Conservation (phyloP, 2,329 filamentous ascomycete species). For the Didymosphaeria variabile region DNA sequence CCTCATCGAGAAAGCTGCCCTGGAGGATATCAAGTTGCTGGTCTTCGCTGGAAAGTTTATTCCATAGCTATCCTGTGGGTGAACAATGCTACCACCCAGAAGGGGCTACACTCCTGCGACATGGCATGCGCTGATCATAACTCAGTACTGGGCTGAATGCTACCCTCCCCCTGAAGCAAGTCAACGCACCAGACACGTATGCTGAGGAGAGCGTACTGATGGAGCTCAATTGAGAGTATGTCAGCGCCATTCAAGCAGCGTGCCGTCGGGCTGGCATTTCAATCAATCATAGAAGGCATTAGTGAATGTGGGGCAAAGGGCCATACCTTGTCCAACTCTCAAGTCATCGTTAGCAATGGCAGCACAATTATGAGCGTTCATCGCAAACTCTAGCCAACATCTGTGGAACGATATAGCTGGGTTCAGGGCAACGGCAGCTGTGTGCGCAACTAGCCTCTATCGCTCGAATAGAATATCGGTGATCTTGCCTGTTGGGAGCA, state of each 20-base stretch:
- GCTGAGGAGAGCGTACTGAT: conserved; percentile 48
- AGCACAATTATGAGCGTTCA: conserved; percentile 49
- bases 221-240: conserved; percentile 40
- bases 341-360: conserved; percentile 45
- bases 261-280: conserved; percentile 44
- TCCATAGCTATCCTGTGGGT: conserved; percentile 45
- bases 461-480: conserved; percentile 45
- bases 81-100: not conserved
- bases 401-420: conserved; percentile 47
- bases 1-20: conserved; percentile 46
- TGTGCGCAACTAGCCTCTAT: conserved; percentile 41
- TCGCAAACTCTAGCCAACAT: conserved; percentile 51
- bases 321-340: conserved; percentile 49
- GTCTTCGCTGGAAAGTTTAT: conserved; percentile 51
- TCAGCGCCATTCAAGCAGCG: conserved; percentile 42
- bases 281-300: conserved; percentile 46
- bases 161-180: conserved; percentile 49
- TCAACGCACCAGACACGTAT: conserved; percentile 43
- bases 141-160: conserved; percentile 48
- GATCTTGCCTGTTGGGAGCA: conserved; percentile 51
- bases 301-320: conserved; percentile 46
- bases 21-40: conserved; percentile 41
- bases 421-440: conserved; percentile 46
- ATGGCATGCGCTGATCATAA: conserved; percentile 18
- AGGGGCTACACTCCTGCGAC: too few species aligned